A percentile compares a stretch with the other conserved stretches of the same genome.
Evolutionary conservation across 208 protist genomes (phyloP).

Genomic region (Trypanosoma caninum): DNA sequence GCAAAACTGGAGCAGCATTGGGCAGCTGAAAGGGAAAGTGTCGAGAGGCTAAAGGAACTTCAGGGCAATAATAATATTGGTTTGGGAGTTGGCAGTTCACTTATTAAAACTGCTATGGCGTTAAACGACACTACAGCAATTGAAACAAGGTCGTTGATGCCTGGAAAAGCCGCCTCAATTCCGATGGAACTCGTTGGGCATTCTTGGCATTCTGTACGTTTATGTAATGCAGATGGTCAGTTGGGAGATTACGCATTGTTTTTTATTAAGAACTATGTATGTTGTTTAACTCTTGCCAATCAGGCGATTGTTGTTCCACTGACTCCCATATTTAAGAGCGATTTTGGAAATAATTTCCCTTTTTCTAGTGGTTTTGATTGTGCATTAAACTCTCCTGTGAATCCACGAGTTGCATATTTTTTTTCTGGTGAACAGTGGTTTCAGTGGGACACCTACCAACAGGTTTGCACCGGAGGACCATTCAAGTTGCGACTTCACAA

Average conservation of each 20-base stretch:
- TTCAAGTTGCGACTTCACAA: slow-evolving; percentile 22
- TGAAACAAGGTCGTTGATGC: slow-evolving; percentile 7
- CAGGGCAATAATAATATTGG: too few species aligned
- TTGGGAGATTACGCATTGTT: slow-evolving; percentile 22
- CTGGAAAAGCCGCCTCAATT: slow-evolving; percentile 6
- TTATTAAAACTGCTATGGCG: too few species aligned
- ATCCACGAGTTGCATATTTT: slow-evolving; percentile 38
- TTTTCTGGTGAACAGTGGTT: slow-evolving; percentile 38
- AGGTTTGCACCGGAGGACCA: slow-evolving; percentile 32
- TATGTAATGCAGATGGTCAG: slow-evolving; percentile 21
- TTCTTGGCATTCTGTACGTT: slow-evolving; percentile 30
- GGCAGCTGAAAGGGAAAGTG: not conserved
- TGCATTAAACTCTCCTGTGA: slow-evolving; percentile 39
- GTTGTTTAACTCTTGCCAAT: slow-evolving; percentile 29
- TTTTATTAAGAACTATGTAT: slow-evolving; percentile 31
- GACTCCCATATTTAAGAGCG: slow-evolving; percentile 12
- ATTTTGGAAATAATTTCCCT: slow-evolving; percentile 22
- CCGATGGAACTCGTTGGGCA: slow-evolving; percentile 21
- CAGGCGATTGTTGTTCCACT: slow-evolving; percentile 14
- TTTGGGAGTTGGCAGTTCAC: too few species aligned
- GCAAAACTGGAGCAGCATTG: slow-evolving; percentile 2
- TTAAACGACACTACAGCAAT: too few species aligned
- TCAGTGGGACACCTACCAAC: slow-evolving; percentile 42
- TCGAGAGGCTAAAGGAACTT: not conserved
- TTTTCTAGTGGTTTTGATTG: slow-evolving; percentile 52